Conservation (phyloP, 2,329 filamentous ascomycete species). For the Basipetospora sp. region DNA sequence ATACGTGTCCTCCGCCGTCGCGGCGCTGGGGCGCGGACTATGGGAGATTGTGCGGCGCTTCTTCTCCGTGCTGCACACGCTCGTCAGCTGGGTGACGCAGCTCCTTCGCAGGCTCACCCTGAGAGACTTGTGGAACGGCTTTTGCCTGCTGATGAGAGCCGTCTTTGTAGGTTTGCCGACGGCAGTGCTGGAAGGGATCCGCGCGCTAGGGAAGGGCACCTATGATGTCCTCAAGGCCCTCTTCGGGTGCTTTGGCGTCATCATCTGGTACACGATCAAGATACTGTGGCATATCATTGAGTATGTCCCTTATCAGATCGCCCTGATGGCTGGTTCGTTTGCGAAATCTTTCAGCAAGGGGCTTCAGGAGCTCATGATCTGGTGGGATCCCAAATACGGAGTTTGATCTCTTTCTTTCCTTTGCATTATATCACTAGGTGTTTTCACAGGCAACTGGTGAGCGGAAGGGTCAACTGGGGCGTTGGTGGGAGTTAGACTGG, state of each 20-base stretch:
- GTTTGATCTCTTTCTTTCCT: neutral
- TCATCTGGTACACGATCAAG: conserved; percentile 14
- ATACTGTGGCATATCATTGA: conserved; percentile 16
- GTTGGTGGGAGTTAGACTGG: no score
- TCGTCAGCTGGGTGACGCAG: conserved; percentile 16
- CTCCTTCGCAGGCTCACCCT: conserved; percentile 23
- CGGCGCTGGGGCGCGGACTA: conserved; percentile 13
- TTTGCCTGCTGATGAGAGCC: conserved; percentile 16
- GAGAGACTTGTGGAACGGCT: conserved; percentile 24
- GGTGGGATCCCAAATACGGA: conserved; percentile 21
- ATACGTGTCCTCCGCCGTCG: conserved; percentile 17
- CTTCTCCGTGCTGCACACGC: conserved; percentile 23
- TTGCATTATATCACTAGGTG: no score
- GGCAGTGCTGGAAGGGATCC: conserved; percentile 14
- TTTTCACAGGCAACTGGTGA: no score
- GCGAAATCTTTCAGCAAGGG: conserved; percentile 17
- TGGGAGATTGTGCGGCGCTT: conserved; percentile 13
- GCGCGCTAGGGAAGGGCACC: conserved; percentile 11
- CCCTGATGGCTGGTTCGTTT: conserved; percentile 18
- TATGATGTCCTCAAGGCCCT: conserved; percentile 16
- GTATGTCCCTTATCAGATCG: conserved; percentile 21
- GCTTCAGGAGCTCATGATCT: conserved; percentile 22
- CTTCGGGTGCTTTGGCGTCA: conserved; percentile 17
- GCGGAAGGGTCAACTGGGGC: no score
- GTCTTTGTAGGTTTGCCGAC: conserved; percentile 19